phyloP scores from a whole-genome alignment of 768 basidiomycete species.

The Podaxis sp. region DNA sequence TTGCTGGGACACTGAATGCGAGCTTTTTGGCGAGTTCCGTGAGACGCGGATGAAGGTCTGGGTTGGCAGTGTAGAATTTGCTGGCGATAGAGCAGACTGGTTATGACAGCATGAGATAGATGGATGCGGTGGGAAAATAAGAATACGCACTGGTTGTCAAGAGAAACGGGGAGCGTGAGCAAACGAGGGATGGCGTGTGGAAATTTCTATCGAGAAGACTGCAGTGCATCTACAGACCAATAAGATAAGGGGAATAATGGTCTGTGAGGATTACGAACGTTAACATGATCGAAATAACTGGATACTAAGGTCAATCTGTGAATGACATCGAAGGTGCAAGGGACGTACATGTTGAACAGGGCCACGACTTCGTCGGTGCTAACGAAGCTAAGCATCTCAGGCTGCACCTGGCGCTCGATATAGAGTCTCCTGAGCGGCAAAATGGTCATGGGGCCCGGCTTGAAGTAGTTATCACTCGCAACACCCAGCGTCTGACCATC shows the following conservation, averaged over 20 bases:
- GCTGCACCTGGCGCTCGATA: slow-evolving; percentile 88
- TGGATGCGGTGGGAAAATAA: no score
- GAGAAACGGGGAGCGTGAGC: slow-evolving; percentile 92
- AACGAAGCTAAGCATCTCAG: slow-evolving; percentile 91
- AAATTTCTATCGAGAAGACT: slow-evolving; percentile 83
- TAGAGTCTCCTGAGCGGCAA: slow-evolving; percentile 78
- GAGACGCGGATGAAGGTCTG: no score
- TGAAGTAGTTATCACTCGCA: slow-evolving; percentile 88
- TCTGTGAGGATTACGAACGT: slow-evolving; percentile 43
- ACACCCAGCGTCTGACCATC: slow-evolving; percentile 63
- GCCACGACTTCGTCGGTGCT: slow-evolving; percentile 87
- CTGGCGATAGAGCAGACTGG: no score
- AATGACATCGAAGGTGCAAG: slow-evolving; percentile 14
- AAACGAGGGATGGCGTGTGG: slow-evolving; percentile 92
- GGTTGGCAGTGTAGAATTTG: no score
- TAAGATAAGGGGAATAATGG: slow-evolving; percentile 12
- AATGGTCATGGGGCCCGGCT: slow-evolving; percentile 89
- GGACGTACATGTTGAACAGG: slow-evolving; percentile 83
- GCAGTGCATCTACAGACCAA: slow-evolving; percentile 60
- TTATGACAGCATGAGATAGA: no score
- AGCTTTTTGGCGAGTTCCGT: no score
- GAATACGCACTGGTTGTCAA: slow-evolving; percentile 48
- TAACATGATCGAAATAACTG: slow-evolving; percentile 77
- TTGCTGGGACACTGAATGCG: no score
- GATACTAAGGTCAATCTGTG: slow-evolving; percentile 14